Evolutionary conservation across 441 rosid species (phyloP).

Genomic region (Populus tomentosa): DNA sequence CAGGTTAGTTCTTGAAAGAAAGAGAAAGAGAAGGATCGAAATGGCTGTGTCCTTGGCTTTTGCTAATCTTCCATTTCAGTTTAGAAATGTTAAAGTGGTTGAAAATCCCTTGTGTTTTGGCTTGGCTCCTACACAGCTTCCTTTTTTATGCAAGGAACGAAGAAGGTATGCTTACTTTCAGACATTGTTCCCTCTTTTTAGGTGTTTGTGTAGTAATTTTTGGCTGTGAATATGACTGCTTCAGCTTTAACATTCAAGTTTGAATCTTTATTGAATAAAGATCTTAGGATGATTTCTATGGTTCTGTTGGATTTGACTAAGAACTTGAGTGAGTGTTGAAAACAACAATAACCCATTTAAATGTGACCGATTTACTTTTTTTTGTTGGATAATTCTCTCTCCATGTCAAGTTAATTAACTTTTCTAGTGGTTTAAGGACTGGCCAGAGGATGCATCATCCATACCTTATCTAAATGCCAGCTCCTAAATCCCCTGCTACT

Average conservation of each 20-base stretch:
- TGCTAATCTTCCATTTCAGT: constrained; percentile 35
- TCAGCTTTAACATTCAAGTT: neutral
- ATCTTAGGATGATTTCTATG: neutral
- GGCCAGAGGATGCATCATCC: neutral
- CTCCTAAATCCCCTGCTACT: too few relatives aligned
- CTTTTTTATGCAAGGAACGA: constrained; percentile 15
- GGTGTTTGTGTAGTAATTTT: neutral
- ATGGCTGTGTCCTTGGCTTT: constrained; percentile 56
- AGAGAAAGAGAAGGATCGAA: neutral
- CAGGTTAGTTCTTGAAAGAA: neutral
- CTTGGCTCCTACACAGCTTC: constrained; percentile 24
- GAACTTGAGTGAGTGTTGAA: neutral
- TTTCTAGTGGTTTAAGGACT: neutral
- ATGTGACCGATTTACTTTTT: neutral
- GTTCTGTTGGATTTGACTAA: neutral
- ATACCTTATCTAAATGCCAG: neutral
- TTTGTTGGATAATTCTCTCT: neutral
- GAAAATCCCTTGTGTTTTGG: constrained; percentile 27
- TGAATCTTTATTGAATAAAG: neutral
- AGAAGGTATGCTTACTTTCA: constrained; percentile 30
- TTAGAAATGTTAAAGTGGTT: constrained; percentile 25
- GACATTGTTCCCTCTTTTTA: neutral
- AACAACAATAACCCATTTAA: neutral
- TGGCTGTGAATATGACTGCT: neutral
- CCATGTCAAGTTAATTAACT: neutral